phyloP scores from a whole-genome alignment of 331 rosid genomes.

The Prunus yedoensis region DNA sequence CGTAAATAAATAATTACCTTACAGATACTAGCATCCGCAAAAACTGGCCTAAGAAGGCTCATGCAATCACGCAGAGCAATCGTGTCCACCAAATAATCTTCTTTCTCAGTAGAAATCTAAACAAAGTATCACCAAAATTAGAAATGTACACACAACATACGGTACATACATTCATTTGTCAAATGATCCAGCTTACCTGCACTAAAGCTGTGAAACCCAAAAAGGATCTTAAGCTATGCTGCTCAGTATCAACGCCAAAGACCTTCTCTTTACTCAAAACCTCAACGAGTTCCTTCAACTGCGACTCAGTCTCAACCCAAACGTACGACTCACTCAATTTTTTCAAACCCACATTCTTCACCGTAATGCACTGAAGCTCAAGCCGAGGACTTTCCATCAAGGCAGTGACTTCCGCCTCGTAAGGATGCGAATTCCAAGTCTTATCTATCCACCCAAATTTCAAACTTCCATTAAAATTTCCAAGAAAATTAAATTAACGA shows the following conservation, averaged over 20 bases:
- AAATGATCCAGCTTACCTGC: constrained; percentile 47
- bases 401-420: constrained; percentile 55
- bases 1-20: constrained; percentile 50
- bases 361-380: constrained; percentile 44
- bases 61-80: constrained; percentile 80
- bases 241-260: constrained; percentile 89
- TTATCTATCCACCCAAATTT: constrained; percentile 36
- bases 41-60: constrained; percentile 66
- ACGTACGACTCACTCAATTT: constrained; percentile 45
- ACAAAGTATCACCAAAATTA: constrained; percentile 20
- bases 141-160: background rate
- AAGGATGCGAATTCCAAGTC: constrained; percentile 60
- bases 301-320: constrained; percentile 70
- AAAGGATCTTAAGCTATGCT: constrained; percentile 76
- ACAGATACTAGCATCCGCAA: constrained; percentile 70
- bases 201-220: constrained; percentile 81
- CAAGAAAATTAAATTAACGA: background rate
- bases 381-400: constrained; percentile 39
- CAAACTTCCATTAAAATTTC: constrained; percentile 9
- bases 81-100: constrained; percentile 90
- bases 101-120: constrained; percentile 69
- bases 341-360: constrained; percentile 33
- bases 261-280: constrained; percentile 50
- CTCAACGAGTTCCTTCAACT: constrained; percentile 53
- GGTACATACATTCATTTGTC: too few relatives aligned